phyloP scores from a whole-genome alignment of 2,329 filamentous ascomycete genomes.

The Fusarium kyushuense region DNA sequence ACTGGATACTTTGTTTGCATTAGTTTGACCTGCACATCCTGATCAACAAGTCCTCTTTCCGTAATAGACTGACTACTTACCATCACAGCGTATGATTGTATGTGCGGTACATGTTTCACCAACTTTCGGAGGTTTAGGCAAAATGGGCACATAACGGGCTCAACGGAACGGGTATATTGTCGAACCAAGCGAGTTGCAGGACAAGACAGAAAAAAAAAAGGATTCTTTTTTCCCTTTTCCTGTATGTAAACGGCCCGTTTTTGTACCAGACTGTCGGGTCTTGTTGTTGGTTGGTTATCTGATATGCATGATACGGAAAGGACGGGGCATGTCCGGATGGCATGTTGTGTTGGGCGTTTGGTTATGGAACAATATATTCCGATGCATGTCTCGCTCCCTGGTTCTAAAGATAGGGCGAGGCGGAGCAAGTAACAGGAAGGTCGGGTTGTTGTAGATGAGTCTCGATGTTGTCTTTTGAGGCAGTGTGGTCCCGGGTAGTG shows the following conservation, averaged over 20 bases:
- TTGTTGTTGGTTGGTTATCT: conserved; percentile 5
- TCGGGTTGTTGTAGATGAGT: not conserved
- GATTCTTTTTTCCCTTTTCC: not conserved
- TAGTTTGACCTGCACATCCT: not conserved
- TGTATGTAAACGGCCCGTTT: conserved; percentile 31
- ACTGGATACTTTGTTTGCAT: conserved; percentile 10
- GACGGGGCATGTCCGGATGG: conserved; percentile 7
- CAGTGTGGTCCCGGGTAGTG: not conserved
- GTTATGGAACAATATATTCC: not conserved
- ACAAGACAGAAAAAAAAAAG: not conserved
- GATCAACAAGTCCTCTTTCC: conserved; percentile 17
- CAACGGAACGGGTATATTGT: conserved; percentile 10
- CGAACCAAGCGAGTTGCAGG: conserved; percentile 1
- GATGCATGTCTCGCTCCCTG: not conserved
- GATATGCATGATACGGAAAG: conserved; percentile 8
- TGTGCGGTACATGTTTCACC: conserved; percentile 15
- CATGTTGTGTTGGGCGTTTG: conserved; percentile 2
- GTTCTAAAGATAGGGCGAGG: not conserved
- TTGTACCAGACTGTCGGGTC: conserved; percentile 36
- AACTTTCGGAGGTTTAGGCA: conserved; percentile 29
- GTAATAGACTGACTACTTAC: not conserved
- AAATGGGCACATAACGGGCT: conserved; percentile 10
- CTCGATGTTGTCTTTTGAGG: not conserved
- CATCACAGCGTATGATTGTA: conserved; percentile 10
- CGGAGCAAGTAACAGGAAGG: too few relatives aligned